Percentiles rank a stretch among this genome's conserved stretches.
These are phyloP conservation scores for Euphorbia celastroides DNA, from an alignment of 441 rosid species.

Conservation along the genomic window DNA sequence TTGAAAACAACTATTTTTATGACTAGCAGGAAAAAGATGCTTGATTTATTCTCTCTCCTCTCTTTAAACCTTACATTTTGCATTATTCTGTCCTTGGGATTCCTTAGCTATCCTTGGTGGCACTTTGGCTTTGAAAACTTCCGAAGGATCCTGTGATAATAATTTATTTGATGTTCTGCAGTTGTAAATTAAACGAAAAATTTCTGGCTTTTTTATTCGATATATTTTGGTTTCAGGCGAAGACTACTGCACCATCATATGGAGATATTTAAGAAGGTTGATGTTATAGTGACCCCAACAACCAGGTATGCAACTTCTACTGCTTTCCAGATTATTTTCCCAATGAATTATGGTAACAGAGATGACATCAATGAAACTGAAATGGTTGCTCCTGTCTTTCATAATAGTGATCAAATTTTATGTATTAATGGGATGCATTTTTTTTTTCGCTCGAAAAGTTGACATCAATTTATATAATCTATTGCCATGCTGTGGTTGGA, in stretches of 20 bases:
- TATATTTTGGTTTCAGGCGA: constrained; percentile 45
- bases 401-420: background rate
- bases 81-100: background rate
- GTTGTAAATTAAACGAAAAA: background rate
- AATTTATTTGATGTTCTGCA: too few species aligned
- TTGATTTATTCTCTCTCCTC: background rate
- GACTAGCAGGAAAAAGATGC: constrained; percentile 1
- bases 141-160: background rate
- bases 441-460: background rate
- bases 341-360: background rate
- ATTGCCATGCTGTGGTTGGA: background rate
- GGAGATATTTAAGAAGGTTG: constrained; percentile 81
- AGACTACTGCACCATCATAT: constrained; percentile 66
- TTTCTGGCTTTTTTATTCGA: constrained; percentile 4
- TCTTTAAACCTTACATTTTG: background rate
- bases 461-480: background rate
- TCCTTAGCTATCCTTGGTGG: background rate
- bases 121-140: background rate
- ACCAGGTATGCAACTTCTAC: constrained; percentile 46
- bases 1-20: background rate
- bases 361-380: background rate
- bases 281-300: constrained; percentile 83
- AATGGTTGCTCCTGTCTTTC: background rate
- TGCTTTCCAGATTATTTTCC: background rate
- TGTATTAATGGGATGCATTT: background rate